These are phyloP conservation scores for Cystofilobasidium bisporidii DNA, from an alignment of 768 basidiomycete species.

Conservation along the genomic window DNA sequence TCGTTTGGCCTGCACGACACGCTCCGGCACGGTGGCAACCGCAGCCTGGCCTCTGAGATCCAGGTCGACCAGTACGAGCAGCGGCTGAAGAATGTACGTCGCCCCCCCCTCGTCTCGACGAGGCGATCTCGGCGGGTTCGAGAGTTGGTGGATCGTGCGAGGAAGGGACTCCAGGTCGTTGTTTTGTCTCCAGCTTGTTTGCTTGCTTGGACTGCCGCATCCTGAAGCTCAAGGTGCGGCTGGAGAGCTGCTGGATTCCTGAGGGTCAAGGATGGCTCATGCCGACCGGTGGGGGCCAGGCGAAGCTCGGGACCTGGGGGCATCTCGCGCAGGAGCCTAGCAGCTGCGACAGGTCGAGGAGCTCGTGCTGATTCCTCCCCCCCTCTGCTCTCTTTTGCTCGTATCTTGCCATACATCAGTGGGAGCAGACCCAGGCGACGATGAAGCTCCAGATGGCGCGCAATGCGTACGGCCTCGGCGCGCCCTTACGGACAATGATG, in stretches of 20 bases:
- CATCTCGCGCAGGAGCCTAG: no score
- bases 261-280: no score
- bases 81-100: constrained; percentile 65
- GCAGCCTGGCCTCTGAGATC: constrained; percentile 66
- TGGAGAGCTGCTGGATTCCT: no score
- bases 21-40: constrained; percentile 64
- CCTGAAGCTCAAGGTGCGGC: no score
- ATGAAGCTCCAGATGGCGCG: constrained; percentile 74
- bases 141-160: no score
- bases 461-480: constrained; percentile 73
- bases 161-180: no score
- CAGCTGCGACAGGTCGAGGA: no score
- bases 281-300: no score
- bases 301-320: no score
- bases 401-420: constrained; percentile 47
- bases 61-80: constrained; percentile 55
- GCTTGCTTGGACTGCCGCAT: no score
- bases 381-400: not conserved
- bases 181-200: no score
- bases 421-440: constrained; percentile 87
- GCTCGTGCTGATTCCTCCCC: not conserved
- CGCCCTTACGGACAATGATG: constrained; percentile 84
- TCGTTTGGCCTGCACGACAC: constrained; percentile 79
- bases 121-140: not conserved
- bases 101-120: not conserved